phyloP scores from a whole-genome alignment of 768 basidiomycete genomes.

The Phylloporus sp. region DNA sequence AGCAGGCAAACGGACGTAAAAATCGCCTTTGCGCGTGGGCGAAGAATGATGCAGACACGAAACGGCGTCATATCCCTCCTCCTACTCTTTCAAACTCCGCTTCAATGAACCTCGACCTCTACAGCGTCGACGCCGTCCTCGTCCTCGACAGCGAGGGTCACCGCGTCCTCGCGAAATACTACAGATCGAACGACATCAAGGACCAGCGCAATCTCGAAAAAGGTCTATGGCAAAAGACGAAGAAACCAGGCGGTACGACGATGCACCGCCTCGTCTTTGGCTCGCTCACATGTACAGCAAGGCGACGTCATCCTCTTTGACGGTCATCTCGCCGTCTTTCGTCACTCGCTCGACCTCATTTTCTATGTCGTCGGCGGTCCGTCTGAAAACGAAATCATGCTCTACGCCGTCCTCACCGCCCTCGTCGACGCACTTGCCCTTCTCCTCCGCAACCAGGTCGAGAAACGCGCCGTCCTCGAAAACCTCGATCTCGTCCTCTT shows the following conservation, averaged over 20 bases:
- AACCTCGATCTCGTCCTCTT: constrained; percentile 89
- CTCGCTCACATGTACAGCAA: constrained; percentile 24
- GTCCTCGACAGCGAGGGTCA: constrained; percentile 95
- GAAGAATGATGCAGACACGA: no score
- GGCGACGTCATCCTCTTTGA: constrained; percentile 94
- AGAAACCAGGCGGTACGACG: constrained; percentile 81
- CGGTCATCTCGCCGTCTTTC: constrained; percentile 87
- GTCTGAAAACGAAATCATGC: constrained; percentile 93
- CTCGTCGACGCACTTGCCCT: constrained; percentile 83
- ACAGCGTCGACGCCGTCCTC: constrained; percentile 81
- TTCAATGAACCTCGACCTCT: constrained; percentile 73
- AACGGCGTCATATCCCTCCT: neutral
- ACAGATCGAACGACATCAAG: constrained; percentile 73
- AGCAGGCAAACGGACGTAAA: no score
- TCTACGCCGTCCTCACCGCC: constrained; percentile 76
- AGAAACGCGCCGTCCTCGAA: constrained; percentile 92
- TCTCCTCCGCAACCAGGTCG: constrained; percentile 85
- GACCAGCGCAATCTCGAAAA: constrained; percentile 97
- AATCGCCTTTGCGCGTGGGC: no score
- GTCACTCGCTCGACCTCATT: constrained; percentile 91
- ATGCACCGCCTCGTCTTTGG: neutral
- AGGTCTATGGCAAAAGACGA: constrained; percentile 91
- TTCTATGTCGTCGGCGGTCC: constrained; percentile 89
- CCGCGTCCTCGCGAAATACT: constrained; percentile 95
- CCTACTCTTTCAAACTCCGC: constrained; percentile 20